phyloP scores from a whole-genome alignment of 2,329 filamentous ascomycete genomes.

The Aspergillus niger region DNA sequence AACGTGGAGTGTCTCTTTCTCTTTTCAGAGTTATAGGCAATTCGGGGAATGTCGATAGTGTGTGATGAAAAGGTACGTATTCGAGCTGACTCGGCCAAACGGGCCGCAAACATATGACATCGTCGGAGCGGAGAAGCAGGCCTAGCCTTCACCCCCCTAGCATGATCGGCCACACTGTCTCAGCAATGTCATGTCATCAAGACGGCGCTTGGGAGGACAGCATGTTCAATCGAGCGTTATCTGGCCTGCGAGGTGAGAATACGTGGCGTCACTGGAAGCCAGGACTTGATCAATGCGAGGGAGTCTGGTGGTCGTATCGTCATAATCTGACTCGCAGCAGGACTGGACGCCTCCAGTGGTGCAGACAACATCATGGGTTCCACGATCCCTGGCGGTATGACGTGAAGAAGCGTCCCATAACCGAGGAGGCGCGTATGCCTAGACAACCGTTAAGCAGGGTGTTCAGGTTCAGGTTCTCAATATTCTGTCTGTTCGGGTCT shows the following conservation, averaged over 20 bases:
- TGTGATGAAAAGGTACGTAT: neutral
- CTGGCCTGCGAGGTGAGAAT: neutral
- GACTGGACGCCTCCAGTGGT: neutral
- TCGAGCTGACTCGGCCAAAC: neutral
- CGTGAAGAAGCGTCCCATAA: slow-evolving; percentile 1
- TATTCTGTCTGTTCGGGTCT: neutral
- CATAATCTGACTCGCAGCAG: neutral
- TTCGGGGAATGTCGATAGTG: neutral
- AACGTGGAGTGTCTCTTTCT: neutral
- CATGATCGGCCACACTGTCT: neutral
- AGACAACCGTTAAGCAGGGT: neutral
- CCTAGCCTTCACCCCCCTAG: neutral
- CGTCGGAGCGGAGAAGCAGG: neutral
- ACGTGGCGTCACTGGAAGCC: neutral
- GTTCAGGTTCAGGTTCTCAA: neutral
- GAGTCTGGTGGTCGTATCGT: neutral
- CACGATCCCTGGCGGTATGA: slow-evolving; percentile 4
- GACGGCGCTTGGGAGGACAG: neutral
- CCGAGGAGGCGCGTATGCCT: neutral
- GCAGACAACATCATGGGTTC: slow-evolving; percentile 1
- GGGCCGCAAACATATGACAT: neutral
- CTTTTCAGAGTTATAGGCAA: neutral
- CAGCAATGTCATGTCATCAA: neutral
- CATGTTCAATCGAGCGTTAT: neutral
- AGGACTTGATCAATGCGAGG: neutral